A percentile compares a stretch with the other conserved stretches of the same genome.
Conservation (phyloP, 2,329 filamentous ascomycete genomes). For the Lasiodiplodia hormozganensis region DNA sequence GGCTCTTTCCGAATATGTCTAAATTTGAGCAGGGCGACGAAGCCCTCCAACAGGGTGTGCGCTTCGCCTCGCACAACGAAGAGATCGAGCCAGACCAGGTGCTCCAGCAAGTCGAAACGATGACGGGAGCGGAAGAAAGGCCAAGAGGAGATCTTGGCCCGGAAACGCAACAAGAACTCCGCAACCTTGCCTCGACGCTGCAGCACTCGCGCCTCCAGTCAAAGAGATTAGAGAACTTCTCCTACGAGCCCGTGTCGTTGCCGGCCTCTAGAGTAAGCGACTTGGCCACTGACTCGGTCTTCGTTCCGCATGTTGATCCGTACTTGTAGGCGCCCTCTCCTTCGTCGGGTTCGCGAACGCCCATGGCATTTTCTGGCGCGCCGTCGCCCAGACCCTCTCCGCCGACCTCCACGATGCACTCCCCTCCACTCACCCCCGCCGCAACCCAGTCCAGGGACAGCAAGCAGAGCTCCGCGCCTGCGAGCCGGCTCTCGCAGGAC, state of each 20-base stretch:
- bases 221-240: constrained; percentile 81
- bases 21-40: constrained; percentile 24
- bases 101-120: constrained; percentile 42
- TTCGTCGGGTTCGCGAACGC: constrained; percentile 59
- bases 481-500: constrained; percentile 45
- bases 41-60: constrained; percentile 43
- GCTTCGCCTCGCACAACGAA: constrained; percentile 49
- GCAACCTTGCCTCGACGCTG: constrained; percentile 73
- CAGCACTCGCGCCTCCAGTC: constrained; percentile 81
- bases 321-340: constrained; percentile 58
- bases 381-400: constrained; percentile 73
- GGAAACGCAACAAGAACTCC: constrained; percentile 68
- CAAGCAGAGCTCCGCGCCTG: constrained; percentile 38
- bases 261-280: constrained; percentile 79
- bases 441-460: constrained; percentile 70
- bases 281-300: constrained; percentile 16
- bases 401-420: constrained; percentile 75
- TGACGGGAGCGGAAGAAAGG: constrained; percentile 36
- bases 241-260: constrained; percentile 89
- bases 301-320: constrained; percentile 29
- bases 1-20: constrained; percentile 26
- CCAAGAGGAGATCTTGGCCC: constrained; percentile 44
- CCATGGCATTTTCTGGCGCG: constrained; percentile 50
- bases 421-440: constrained; percentile 87
- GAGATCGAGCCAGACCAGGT: constrained; percentile 47